These are phyloP conservation scores for Fonsecaea pugnacius DNA, from an alignment of 2,329 filamentous ascomycete species.

Conservation along the genomic window DNA sequence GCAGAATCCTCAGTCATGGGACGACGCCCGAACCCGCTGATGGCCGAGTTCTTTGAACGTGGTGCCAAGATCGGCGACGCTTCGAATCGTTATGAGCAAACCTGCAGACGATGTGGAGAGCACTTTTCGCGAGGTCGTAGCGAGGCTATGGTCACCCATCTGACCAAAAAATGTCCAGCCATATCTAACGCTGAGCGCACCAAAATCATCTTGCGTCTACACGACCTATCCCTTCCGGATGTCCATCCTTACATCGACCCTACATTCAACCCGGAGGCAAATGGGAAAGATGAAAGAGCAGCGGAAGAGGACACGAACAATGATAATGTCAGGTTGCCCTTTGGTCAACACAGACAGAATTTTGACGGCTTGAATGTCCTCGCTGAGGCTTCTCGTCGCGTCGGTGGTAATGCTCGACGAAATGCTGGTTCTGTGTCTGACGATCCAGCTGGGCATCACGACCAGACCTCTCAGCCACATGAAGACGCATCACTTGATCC, in stretches of 20 bases:
- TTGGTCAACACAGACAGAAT: constrained; percentile 56
- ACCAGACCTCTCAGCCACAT: background rate
- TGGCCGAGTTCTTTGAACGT: constrained; percentile 85
- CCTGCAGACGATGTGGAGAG: constrained; percentile 84
- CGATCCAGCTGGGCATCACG: constrained; percentile 9
- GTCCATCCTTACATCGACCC: constrained; percentile 38
- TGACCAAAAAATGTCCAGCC: constrained; percentile 84
- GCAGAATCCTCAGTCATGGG: constrained; percentile 64
- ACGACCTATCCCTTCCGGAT: constrained; percentile 63
- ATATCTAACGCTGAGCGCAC: constrained; percentile 75
- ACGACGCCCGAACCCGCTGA: constrained; percentile 79
- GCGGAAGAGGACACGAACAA: constrained; percentile 38
- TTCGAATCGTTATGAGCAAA: constrained; percentile 90
- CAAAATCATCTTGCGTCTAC: constrained; percentile 72
- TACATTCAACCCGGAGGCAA: background rate
- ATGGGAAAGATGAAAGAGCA: constrained; percentile 31
- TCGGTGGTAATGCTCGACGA: constrained; percentile 51
- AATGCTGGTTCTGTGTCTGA: constrained; percentile 11
- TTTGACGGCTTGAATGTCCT: constrained; percentile 85
- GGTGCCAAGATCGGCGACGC: constrained; percentile 85
- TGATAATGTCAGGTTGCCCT: constrained; percentile 40
- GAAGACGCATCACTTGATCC: constrained; percentile 21
- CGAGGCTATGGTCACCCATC: constrained; percentile 78
- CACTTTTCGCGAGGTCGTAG: constrained; percentile 88
- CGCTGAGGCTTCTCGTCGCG: constrained; percentile 82